These are phyloP conservation scores for Populus nigra DNA, from an alignment of 345 rosid genomes.

Conservation along the genomic window DNA sequence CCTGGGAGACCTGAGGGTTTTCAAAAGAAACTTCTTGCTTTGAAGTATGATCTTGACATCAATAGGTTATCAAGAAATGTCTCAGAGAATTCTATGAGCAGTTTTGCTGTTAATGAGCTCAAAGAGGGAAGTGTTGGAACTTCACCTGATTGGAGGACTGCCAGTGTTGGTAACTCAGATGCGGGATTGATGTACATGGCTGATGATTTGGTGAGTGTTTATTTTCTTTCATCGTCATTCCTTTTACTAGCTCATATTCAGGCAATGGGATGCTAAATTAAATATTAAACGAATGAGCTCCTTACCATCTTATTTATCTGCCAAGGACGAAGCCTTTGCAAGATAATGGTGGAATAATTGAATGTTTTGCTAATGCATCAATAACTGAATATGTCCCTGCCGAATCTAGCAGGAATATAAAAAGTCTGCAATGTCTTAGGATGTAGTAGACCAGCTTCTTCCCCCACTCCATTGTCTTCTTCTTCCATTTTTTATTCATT, in stretches of 20 bases:
- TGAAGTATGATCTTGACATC: conserved; percentile 26
- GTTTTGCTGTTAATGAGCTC: conserved; percentile 33
- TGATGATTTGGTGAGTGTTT: conserved; percentile 23
- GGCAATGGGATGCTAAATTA: background rate
- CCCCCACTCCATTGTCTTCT: background rate
- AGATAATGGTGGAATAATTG: background rate
- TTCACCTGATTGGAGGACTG: conserved; percentile 18
- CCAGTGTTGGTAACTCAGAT: conserved; percentile 15
- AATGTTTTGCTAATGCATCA: background rate
- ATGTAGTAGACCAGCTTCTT: background rate
- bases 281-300: background rate
- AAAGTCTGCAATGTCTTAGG: background rate
- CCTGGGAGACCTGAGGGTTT: conserved; percentile 38
- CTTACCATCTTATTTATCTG: background rate
- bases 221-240: background rate
- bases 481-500: background rate
- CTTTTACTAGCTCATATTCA: background rate
- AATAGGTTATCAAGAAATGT: conserved; percentile 34
- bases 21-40: conserved; percentile 25
- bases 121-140: conserved; percentile 31
- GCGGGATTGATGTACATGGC: conserved; percentile 13
- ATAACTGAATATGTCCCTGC: background rate
- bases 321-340: background rate
- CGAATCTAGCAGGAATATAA: background rate
- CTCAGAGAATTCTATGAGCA: conserved; percentile 33